Evolutionary conservation across 2,329 filamentous ascomycete genomes (phyloP).

Genomic region (Talaromyces rugulosus): DNA sequence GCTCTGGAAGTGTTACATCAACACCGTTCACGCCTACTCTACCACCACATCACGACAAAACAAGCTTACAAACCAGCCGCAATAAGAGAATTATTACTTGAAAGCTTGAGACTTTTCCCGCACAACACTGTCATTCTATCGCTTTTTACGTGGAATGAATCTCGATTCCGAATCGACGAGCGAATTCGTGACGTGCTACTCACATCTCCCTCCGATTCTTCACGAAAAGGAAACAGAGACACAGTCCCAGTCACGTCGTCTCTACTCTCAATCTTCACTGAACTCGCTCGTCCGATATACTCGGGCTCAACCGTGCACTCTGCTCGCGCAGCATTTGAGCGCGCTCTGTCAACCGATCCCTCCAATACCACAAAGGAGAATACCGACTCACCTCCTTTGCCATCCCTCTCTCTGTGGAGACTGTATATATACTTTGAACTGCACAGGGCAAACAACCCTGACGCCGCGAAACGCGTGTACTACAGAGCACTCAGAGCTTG

Average conservation of each 20-base stretch:
- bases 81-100: constrained; percentile 58
- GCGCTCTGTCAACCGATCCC: constrained; percentile 38
- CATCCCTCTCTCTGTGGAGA: constrained; percentile 45
- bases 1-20: constrained; percentile 64
- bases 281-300: constrained; percentile 44
- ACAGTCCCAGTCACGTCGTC: constrained; percentile 43
- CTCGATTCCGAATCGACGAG: constrained; percentile 68
- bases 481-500: constrained; percentile 53
- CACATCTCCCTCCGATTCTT: constrained; percentile 22
- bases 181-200: constrained; percentile 66
- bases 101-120: constrained; percentile 63
- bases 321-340: constrained; percentile 53
- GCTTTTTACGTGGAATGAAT: constrained; percentile 69
- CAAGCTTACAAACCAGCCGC: constrained; percentile 65
- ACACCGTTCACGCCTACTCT: constrained; percentile 61
- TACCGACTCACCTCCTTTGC: constrained; percentile 22
- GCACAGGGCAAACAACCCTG: constrained; percentile 31
- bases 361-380: neutral
- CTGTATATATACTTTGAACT: constrained; percentile 50
- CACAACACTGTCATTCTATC: constrained; percentile 71
- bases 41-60: constrained; percentile 58
- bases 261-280: constrained; percentile 53
- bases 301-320: constrained; percentile 49
- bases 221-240: constrained; percentile 3
- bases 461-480: constrained; percentile 51